A percentile compares a stretch with the other conserved stretches of the same genome.
These are phyloP conservation scores for Venturia carpophila DNA, from an alignment of 2,329 filamentous ascomycete species.

Conservation along the genomic window DNA sequence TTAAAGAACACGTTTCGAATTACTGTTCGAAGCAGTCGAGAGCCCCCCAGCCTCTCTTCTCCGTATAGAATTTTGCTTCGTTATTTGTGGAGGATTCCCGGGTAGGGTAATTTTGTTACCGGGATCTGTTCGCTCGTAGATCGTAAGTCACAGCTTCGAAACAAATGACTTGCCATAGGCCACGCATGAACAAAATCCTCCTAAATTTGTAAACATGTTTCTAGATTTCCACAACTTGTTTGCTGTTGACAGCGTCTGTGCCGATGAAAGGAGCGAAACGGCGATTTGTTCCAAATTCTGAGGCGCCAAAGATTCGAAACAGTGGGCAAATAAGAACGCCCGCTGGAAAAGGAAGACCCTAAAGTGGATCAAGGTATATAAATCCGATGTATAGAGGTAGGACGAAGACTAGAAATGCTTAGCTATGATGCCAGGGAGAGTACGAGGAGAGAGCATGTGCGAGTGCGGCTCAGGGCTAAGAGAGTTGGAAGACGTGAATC, in stretches of 20 bases:
- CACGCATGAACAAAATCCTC: background rate
- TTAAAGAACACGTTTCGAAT: background rate
- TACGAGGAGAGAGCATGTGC: background rate
- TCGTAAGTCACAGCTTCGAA: background rate
- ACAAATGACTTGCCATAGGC: background rate
- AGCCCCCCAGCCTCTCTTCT: background rate
- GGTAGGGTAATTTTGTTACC: background rate
- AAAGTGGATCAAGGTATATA: background rate
- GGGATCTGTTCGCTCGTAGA: background rate
- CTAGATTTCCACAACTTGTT: background rate
- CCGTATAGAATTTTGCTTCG: background rate
- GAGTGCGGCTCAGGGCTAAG: slow-evolving; percentile 1
- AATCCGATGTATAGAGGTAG: background rate
- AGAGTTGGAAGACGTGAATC: background rate
- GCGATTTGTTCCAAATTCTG: slow-evolving; percentile 1
- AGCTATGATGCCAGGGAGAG: background rate
- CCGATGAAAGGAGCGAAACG: background rate
- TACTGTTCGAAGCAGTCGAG: background rate
- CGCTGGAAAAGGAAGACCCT: background rate
- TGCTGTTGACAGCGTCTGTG: background rate
- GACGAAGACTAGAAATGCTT: background rate
- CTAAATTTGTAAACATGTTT: background rate
- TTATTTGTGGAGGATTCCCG: background rate
- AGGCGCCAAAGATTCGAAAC: background rate
- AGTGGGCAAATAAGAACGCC: background rate